phyloP scores from a whole-genome alignment of 78 protist species.

The Diacronema lutheri region DNA sequence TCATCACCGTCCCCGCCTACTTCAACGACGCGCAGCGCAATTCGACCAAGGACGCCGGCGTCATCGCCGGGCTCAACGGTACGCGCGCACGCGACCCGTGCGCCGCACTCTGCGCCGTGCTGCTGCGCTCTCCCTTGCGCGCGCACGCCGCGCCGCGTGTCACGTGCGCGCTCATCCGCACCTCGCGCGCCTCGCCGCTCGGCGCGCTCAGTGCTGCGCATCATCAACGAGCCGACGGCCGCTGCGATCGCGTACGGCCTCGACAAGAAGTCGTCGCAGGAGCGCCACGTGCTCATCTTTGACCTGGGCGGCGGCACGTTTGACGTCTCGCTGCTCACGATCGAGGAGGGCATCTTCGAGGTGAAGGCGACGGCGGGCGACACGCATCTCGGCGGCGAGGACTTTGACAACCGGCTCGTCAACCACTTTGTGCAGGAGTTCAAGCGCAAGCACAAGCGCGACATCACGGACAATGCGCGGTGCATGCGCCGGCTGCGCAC shows the following conservation, averaged over 20 bases:
- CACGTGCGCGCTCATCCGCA: background rate
- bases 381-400: slow-evolving; percentile 86
- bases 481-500: slow-evolving; percentile 70
- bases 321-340: slow-evolving; percentile 81
- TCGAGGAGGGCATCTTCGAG: slow-evolving; percentile 77
- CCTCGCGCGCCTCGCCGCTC: background rate
- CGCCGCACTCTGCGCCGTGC: background rate
- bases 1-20: slow-evolving; percentile 84
- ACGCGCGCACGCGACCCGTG: too few species aligned
- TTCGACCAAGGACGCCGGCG: slow-evolving; percentile 99
- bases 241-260: slow-evolving; percentile 55
- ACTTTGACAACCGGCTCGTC: slow-evolving; percentile 72
- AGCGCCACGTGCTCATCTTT: slow-evolving; percentile 72
- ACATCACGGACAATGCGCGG: slow-evolving; percentile 32
- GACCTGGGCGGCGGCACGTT: slow-evolving; percentile 89
- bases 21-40: slow-evolving; percentile 77
- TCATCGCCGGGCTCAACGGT: slow-evolving; percentile 93
- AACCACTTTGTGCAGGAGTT: slow-evolving; percentile 47
- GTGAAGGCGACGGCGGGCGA: slow-evolving; percentile 85
- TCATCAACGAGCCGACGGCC: slow-evolving; percentile 55
- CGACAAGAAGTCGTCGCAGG: slow-evolving; percentile 20
- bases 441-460: slow-evolving; percentile 58
- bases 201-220: too few species aligned
- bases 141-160: too few species aligned
- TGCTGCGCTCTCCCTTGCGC: too few species aligned